Base-by-base conservation (phyloP, 345 rosid genomes). In the Eutrema yunnanense region DNA sequence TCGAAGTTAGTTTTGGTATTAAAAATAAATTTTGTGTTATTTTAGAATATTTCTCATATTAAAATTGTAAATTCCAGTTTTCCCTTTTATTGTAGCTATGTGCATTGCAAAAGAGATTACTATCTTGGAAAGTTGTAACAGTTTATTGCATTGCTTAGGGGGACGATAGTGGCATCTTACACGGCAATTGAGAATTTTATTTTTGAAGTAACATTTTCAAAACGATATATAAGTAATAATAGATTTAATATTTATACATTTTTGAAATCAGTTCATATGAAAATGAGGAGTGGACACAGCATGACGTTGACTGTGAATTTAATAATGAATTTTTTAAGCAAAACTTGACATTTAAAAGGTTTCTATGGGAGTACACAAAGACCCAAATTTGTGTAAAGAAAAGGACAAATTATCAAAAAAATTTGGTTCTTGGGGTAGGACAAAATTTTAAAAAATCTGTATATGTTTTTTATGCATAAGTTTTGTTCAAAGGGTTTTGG, bases 261-360 rank as follows among this genome's bases (percentile, higher is more conserved):
- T 58, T 69, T 70, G 57, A 49, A 56, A 56, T 42, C 32, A 37
- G 26, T 62, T 55, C 38, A 55, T 69, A 47, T 69, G 79, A 55
- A 47, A 62, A 76, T 62, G 66, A 69, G 71, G 32, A 47, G 54
- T 62, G 75, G 65, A 34, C 53, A 76, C 69, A 54, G 30, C 34
- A 12, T 75, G 79, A 75, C 70, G 79, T 75, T 75, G 74, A 75
- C 79, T 69, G 74, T 76, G 71, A 36, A 69, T 76, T 68, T 53
- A 53, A 26, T 61, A 44, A 14, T 32, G 37, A 22, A 29, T 42
- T 51, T 42, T 42, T 61, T 36, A 26, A 59, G 67, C 49, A 42
- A 36, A 50, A 27, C 36, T 68, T 68, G 74, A 43, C 79, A 61
- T 68, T 74, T 68, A 69, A 53, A 69, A 55, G 58, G 53, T 62